phyloP scores from a whole-genome alignment of 306 rosid genomes.

The Chamaecrista fasciculata region DNA sequence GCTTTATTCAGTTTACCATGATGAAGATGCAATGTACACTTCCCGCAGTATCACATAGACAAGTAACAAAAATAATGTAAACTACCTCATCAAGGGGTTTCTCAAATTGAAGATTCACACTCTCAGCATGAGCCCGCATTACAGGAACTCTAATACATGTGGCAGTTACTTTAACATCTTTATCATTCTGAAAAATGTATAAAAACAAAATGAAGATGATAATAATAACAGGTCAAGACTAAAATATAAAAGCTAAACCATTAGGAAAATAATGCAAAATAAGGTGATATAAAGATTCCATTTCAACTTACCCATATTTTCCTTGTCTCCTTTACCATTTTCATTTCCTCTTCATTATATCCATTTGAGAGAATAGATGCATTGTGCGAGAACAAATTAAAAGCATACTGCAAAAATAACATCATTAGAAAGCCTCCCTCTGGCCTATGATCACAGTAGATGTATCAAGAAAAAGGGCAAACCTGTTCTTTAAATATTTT shows the following conservation, averaged over 20 bases:
- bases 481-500: constrained; percentile 85
- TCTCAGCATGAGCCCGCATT: constrained; percentile 98
- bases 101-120: constrained; percentile 93
- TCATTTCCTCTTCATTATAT: constrained; percentile 99
- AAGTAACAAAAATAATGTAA: constrained; percentile 3
- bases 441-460: background rate
- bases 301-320: constrained; percentile 83
- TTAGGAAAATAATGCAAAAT: background rate
- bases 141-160: constrained; percentile 96
- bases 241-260: background rate
- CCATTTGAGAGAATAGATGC: constrained; percentile 82
- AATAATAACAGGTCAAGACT: background rate
- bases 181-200: constrained; percentile 61
- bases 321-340: constrained; percentile 84
- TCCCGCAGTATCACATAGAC: background rate
- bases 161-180: constrained; percentile 81
- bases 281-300: background rate
- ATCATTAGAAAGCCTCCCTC: constrained; percentile 23
- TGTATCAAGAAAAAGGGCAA: constrained; percentile 18
- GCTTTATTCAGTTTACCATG: background rate
- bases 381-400: constrained; percentile 91
- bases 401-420: constrained; percentile 80
- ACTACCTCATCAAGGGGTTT: constrained; percentile 87
- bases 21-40: background rate
- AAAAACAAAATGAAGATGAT: background rate